phyloP scores from a whole-genome alignment of 495 filamentous ascomycete genomes.

The Aspergillus cristatus region DNA sequence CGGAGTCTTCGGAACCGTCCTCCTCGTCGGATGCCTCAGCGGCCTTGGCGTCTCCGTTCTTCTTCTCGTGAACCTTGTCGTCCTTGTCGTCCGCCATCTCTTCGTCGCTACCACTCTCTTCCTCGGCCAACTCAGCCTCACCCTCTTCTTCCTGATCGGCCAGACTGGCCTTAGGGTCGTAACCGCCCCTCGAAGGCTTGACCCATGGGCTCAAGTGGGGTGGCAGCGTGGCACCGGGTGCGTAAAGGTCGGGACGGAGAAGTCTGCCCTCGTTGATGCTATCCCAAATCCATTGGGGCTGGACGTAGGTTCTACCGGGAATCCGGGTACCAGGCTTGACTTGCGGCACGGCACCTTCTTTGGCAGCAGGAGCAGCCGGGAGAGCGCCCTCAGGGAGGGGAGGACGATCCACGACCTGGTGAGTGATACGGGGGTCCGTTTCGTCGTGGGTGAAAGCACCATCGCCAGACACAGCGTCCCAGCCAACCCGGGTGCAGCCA shows the following conservation, averaged over 20 bases:
- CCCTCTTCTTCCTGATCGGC: slow-evolving; percentile 70
- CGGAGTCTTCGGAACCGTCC: slow-evolving; percentile 32
- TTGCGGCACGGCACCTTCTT: slow-evolving; percentile 39
- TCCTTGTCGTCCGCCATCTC: slow-evolving; percentile 32
- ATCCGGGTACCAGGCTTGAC: slow-evolving; percentile 54
- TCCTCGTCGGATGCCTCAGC: slow-evolving; percentile 48
- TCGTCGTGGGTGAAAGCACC: slow-evolving; percentile 88
- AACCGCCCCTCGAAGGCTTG: slow-evolving; percentile 69
- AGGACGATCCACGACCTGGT: slow-evolving; percentile 90
- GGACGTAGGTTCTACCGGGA: slow-evolving; percentile 81
- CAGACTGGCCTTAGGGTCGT: slow-evolving; percentile 77
- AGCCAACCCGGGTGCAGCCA: slow-evolving; percentile 91
- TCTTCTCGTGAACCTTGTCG: slow-evolving; percentile 26
- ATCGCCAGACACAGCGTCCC: slow-evolving; percentile 82
- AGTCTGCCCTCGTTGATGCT: slow-evolving; percentile 83
- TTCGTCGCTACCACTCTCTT: slow-evolving; percentile 39
- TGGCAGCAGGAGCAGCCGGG: slow-evolving; percentile 46
- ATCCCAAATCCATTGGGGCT: slow-evolving; percentile 99
- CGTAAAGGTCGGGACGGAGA: slow-evolving; percentile 79
- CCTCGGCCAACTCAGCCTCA: slow-evolving; percentile 64
- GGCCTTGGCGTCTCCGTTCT: slow-evolving; percentile 48
- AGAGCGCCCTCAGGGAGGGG: slow-evolving; percentile 56
- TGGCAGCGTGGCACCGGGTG: slow-evolving; percentile 77
- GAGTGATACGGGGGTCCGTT: slow-evolving; percentile 77
- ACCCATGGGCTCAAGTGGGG: slow-evolving; percentile 97